Evolutionary conservation across 345 rosid genomes (phyloP).

Genomic region (Bruguiera gymnorhiza): DNA sequence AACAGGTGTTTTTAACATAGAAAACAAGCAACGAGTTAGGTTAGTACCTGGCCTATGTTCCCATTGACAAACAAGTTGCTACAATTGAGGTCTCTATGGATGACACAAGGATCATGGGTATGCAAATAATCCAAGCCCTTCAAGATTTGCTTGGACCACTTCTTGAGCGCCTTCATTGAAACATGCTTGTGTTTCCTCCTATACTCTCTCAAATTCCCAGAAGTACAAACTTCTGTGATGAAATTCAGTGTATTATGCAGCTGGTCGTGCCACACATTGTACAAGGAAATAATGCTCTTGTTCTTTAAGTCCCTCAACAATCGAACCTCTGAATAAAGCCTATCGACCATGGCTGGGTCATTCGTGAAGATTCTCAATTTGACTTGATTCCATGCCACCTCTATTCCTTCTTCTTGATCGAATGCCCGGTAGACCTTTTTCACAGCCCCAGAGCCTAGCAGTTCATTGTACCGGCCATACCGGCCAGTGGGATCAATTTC

Average conservation of each 20-base stretch:
- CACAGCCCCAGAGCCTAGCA: not conserved
- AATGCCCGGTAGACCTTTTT: not conserved
- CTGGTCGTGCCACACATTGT: not conserved
- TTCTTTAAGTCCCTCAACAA: constrained; percentile 1
- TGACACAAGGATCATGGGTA: not conserved
- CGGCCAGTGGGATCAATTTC: constrained; percentile 1
- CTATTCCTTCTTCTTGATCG: constrained; percentile 2
- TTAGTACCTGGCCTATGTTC: constrained; percentile 1
- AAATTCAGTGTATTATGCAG: constrained; percentile 1
- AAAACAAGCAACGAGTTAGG: not conserved
- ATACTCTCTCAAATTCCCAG: constrained; percentile 3
- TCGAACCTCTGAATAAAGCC: not conserved
- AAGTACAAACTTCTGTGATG: not conserved
- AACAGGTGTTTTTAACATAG: not conserved
- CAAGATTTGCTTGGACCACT: constrained; percentile 4
- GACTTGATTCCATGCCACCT: constrained; percentile 6
- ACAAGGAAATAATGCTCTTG: not conserved
- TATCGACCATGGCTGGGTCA: not conserved
- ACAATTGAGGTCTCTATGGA: constrained; percentile 4
- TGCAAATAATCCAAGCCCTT: constrained; percentile 3
- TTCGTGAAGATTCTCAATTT: not conserved
- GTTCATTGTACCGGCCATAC: not conserved
- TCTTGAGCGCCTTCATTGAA: constrained; percentile 3
- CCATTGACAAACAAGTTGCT: constrained; percentile 8
- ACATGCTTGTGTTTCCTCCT: constrained; percentile 8